Percentiles rank a stretch among this genome's conserved stretches.
Conservation (phyloP, 176 grass and related monocot species). For the Paspalum vaginatum region DNA sequence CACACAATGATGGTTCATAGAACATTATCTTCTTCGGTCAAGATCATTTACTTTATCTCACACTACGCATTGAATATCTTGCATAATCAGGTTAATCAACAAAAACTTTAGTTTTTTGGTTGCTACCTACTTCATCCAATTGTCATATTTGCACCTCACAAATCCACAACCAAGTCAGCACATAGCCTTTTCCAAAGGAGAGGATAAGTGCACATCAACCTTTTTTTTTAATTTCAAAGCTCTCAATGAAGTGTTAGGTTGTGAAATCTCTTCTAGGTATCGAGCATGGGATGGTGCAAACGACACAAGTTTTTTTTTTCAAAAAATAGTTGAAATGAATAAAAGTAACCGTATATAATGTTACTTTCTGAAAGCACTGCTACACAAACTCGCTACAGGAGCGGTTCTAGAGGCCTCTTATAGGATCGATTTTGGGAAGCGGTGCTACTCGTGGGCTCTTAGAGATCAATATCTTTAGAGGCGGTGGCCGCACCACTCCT, state of each 20-base stretch:
- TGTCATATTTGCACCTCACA: neutral
- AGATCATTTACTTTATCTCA: conserved; percentile 28
- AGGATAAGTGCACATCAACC: conserved; percentile 28
- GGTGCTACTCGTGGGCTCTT: too few relatives aligned
- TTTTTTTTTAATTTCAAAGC: conserved; percentile 19
- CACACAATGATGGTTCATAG: conserved; percentile 4
- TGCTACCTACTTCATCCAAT: conserved; percentile 19
- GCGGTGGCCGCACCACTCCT: too few relatives aligned
- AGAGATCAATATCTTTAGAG: too few relatives aligned
- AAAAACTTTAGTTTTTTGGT: neutral
- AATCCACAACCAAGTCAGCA: conserved; percentile 18
- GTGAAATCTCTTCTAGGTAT: conserved; percentile 30
- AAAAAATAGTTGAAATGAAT: conserved; percentile 22
- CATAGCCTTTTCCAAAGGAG: conserved; percentile 21
- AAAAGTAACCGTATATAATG: neutral
- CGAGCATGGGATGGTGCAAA: conserved; percentile 14
- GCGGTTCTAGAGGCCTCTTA: too few relatives aligned
- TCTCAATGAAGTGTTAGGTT: conserved; percentile 23
- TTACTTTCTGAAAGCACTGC: conserved; percentile 28
- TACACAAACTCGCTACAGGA: too few relatives aligned
- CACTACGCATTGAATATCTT: conserved; percentile 16
- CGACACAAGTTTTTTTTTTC: neutral
- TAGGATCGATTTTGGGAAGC: too few relatives aligned
- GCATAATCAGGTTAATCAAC: conserved; percentile 21
- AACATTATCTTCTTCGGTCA: conserved; percentile 35